Evolutionary conservation across 1,139 yeast genomes (phyloP).

Genomic region (Candida tropicalis): DNA sequence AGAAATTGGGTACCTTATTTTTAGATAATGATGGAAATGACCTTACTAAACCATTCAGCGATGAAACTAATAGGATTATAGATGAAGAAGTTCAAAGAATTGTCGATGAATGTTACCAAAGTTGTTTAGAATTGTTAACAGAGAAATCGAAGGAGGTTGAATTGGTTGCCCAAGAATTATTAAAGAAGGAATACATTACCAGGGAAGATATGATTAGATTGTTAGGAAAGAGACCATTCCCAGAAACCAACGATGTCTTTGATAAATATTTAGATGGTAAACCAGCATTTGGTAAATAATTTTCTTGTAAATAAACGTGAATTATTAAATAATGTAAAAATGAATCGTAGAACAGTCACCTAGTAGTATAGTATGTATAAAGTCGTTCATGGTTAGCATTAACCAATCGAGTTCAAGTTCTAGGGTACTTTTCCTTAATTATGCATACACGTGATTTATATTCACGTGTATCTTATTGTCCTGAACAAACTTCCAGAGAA

Average conservation of each 20-base stretch:
- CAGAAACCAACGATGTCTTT: conserved; percentile 89
- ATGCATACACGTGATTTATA: no score
- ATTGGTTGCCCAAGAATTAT: conserved; percentile 81
- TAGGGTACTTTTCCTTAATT: no score
- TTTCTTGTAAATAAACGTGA: no score
- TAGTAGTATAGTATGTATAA: no score
- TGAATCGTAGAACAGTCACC: no score
- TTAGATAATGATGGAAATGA: no score
- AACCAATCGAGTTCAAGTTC: no score
- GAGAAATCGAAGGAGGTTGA: conserved; percentile 76
- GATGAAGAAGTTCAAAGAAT: conserved; percentile 85
- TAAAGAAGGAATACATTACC: conserved; percentile 82
- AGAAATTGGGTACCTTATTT: conserved; percentile 80
- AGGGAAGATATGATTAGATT: conserved; percentile 89
- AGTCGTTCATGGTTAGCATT: no score
- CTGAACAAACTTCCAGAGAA: no score
- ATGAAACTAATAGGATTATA: conserved; percentile 75
- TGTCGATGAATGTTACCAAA: conserved; percentile 73
- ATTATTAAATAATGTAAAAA: no score
- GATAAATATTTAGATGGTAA: conserved; percentile 70
- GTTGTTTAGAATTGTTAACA: conserved; percentile 67
- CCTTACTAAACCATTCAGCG: conserved; percentile 89
- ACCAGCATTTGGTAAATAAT: conserved; percentile 42
- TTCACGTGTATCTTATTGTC: no score
- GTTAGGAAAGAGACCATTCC: conserved; percentile 88